Conservation (phyloP, 257 asterid genomes). For the Echium plantagineum region DNA sequence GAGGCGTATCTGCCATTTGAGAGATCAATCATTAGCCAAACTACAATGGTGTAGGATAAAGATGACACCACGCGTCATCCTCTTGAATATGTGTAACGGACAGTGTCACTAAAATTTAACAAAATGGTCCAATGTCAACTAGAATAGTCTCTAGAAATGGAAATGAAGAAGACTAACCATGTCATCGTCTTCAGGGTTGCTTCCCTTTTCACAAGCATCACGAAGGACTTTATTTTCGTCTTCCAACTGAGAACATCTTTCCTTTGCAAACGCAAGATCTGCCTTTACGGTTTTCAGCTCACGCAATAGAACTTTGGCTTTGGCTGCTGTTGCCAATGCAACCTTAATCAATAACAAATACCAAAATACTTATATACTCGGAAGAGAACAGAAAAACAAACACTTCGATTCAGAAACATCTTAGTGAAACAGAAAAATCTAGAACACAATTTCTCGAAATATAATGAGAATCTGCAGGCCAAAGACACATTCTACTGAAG, state of each 20-base stretch:
- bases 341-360: constrained; percentile 27
- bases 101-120: too few relatives aligned
- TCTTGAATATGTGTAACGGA: too few relatives aligned
- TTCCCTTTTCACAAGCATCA: constrained; percentile 70
- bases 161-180: constrained; percentile 32
- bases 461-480: constrained; percentile 14
- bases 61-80: too few relatives aligned
- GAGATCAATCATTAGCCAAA: background rate
- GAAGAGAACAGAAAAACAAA: background rate
- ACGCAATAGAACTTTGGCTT: constrained; percentile 75
- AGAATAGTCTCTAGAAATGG: background rate
- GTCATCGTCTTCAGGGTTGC: constrained; percentile 75
- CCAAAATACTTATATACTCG: constrained; percentile 18
- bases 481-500: too few relatives aligned
- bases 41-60: too few relatives aligned
- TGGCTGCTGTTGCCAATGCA: constrained; percentile 97
- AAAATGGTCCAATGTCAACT: too few relatives aligned
- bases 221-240: constrained; percentile 78
- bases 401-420: background rate
- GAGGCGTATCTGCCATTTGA: constrained; percentile 44
- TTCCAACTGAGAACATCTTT: constrained; percentile 76
- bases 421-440: background rate
- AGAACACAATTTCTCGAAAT: background rate
- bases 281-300: constrained; percentile 87
- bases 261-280: constrained; percentile 68